These are phyloP conservation scores for Anisodus acutangulus DNA, from an alignment of 257 asterid species.

Conservation along the genomic window DNA sequence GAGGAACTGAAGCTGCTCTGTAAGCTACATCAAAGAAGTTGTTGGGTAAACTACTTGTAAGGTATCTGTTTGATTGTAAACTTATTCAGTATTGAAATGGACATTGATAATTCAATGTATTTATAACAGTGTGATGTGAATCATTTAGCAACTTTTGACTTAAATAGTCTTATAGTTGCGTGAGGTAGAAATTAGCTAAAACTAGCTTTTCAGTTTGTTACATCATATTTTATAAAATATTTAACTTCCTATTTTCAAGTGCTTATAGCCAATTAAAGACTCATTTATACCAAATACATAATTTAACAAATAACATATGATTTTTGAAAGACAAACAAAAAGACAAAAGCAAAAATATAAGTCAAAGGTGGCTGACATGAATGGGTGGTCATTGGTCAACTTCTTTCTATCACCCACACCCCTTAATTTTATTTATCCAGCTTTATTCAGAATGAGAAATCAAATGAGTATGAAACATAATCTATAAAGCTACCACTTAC, in stretches of 20 bases:
- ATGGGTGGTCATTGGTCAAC: neutral
- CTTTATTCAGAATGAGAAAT: no score
- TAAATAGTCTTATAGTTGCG: conserved; percentile 3
- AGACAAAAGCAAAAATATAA: neutral
- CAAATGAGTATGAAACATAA: no score
- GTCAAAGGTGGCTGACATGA: neutral
- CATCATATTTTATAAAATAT: neutral
- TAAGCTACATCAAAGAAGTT: no score
- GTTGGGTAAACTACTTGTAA: no score
- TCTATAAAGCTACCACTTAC: no score
- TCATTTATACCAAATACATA: conserved; percentile 7
- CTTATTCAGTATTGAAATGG: no score
- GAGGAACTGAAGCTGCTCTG: no score
- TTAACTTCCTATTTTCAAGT: neutral
- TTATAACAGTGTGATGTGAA: neutral
- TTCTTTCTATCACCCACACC: neutral
- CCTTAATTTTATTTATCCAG: no score
- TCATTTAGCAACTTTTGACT: neutral
- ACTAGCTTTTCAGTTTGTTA: neutral
- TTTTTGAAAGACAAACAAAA: neutral
- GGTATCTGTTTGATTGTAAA: no score
- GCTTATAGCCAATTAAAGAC: neutral
- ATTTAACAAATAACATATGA: neutral
- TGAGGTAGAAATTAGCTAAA: conserved; percentile 26
- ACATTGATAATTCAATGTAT: no score